Percentiles rank a stretch among this genome's conserved stretches.
phyloP scores from a whole-genome alignment of 2,329 filamentous ascomycete species.

The Mariannaea elegans region DNA sequence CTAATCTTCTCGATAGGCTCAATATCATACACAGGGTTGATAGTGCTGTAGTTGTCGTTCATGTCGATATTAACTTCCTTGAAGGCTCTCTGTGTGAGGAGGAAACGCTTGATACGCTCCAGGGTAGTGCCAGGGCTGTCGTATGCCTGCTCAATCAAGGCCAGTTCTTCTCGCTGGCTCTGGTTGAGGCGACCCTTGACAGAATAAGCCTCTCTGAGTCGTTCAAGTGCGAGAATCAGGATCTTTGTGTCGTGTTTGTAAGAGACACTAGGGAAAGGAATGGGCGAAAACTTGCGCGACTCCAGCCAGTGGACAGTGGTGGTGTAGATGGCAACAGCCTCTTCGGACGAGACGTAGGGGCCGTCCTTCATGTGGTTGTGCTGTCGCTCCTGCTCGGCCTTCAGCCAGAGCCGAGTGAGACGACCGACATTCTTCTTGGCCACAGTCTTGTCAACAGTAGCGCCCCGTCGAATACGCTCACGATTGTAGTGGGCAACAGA shows the following conservation, averaged over 20 bases:
- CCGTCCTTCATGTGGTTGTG: conserved; percentile 99
- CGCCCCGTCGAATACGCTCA: conserved; percentile 93
- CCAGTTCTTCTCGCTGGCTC: conserved; percentile 95
- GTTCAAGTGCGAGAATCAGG: conserved; percentile 91
- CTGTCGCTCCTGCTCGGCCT: conserved; percentile 97
- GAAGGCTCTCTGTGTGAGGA: conserved; percentile 96
- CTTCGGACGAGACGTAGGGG: conserved; percentile 97
- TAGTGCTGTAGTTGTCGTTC: conserved; percentile 99
- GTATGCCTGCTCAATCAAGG: conserved; percentile 97
- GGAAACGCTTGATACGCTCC: conserved; percentile 95
- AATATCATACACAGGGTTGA: conserved; percentile 98
- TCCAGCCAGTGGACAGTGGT: conserved; percentile 99
- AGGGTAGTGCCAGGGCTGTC: conserved; percentile 96
- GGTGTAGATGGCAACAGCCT: conserved; percentile 98
- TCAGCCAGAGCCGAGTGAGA: conserved; percentile 93
- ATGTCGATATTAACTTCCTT: conserved; percentile 99
- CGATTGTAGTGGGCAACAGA: conserved; percentile 99
- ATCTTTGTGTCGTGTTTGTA: conserved; percentile 99
- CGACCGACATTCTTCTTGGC: conserved; percentile 99
- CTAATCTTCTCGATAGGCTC: conserved; percentile 99
- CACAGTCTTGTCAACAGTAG: conserved; percentile 98
- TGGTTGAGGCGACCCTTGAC: conserved; percentile 97
- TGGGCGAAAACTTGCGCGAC: conserved; percentile 97
- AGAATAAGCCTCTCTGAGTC: conserved; percentile 93
- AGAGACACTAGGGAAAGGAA: conserved; percentile 97